A percentile compares a stretch with the other conserved stretches of the same genome.
phyloP scores from a whole-genome alignment of 2,329 filamentous ascomycete species.

The Mycosphaerella sp. region DNA sequence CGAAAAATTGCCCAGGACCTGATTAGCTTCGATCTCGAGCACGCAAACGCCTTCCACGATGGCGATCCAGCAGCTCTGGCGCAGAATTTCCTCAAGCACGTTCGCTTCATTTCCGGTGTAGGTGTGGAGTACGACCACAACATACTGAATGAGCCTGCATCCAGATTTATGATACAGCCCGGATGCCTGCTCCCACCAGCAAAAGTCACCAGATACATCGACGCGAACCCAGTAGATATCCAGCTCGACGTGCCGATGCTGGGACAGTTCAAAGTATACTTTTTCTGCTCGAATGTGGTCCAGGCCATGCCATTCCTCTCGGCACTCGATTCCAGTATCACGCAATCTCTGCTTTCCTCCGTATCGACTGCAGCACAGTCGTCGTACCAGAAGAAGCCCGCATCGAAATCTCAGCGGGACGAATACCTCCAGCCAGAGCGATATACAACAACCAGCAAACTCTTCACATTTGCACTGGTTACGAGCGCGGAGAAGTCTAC shows the following conservation, averaged over 20 bases:
- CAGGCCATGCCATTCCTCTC: conserved; percentile 53
- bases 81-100: conserved; percentile 63
- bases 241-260: conserved; percentile 73
- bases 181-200: conserved; percentile 55
- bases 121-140: conserved; percentile 63
- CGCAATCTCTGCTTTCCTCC: conserved; percentile 45
- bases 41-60: conserved; percentile 49
- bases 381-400: conserved; percentile 59
- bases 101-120: conserved; percentile 67
- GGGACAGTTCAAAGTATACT: conserved; percentile 69
- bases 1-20: conserved; percentile 40
- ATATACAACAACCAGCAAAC: conserved; percentile 61
- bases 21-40: conserved; percentile 43
- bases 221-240: conserved; percentile 70
- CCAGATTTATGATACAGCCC: conserved; percentile 13
- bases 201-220: conserved; percentile 66
- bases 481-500: conserved; percentile 58
- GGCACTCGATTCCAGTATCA: conserved; percentile 52
- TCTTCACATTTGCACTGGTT: conserved; percentile 65
- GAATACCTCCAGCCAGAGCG: conserved; percentile 61
- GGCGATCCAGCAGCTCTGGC: conserved; percentile 60
- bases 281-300: conserved; percentile 60
- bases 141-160: conserved; percentile 24
- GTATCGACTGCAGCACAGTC: conserved; percentile 47
- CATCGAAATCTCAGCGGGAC: conserved; percentile 53